Evolutionary conservation across 2,329 filamentous ascomycete species (phyloP), one percentile per base, ranked within the genome.

Genomic region (Macrophomina pseudophaseolina): DNA sequence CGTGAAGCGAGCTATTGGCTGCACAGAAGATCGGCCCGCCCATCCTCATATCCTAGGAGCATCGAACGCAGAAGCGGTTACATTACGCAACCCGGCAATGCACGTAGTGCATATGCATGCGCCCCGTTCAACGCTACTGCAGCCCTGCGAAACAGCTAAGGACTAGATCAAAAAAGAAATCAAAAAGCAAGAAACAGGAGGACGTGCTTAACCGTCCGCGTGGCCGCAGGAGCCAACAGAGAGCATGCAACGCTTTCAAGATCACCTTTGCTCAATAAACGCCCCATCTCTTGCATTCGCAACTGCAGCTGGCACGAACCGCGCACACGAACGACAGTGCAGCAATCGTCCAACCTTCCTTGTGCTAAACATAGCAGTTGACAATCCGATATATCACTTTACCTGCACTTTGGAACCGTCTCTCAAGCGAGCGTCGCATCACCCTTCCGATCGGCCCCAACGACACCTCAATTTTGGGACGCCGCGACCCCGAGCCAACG

Each of bases 131-230:
- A 42, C 7, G 35, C 38, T 44, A 46, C 56, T 48, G 56, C 56
- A 60, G 56, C 56, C 56, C 56, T 60, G 56, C 56, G 56, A 48
- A 28, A 5, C 16, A 14, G 14, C 40, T 30, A 46, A 40, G 35
- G 30, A 14, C 12, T 16, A 42, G 53, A 18, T n/a, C 5, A 40
- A 32, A 44, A 60, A 46, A 32, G 56, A 59, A 59, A 59, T 30
- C 32, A 32, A 14, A 44, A 16, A n/a, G 42, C 11, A 35, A 16
- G n/a, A 23, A 32, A 46, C 9, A 16, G 5, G 40, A 28, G 56
- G 40, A 33, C 56, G 56, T 46, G 56, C 58, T 49, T 40, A 49
- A 44, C 44, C 58, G 58, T 44, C 18, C 56, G 56, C 56, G 56
- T 59, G 56, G 56, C 56, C 28, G 56, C 56, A 59, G 23, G 16